Evolutionary conservation across 192 early-diverging fungal species (phyloP), one percentile per base, ranked within the genome.

Genomic region (Martensiomyces pterosporus): DNA sequence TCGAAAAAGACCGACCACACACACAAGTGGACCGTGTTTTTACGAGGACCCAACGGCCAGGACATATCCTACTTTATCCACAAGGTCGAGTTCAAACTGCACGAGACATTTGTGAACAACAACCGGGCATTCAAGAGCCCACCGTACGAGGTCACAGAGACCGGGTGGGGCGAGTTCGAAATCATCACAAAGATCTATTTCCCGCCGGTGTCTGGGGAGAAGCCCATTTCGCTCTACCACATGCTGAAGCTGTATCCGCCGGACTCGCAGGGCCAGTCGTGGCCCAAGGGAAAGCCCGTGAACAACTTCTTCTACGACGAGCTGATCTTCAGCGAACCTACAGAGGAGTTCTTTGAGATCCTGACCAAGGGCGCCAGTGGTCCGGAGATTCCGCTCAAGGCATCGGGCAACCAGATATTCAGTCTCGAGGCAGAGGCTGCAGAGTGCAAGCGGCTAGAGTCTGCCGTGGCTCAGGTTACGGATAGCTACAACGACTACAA

Each of bases 101-200:
- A 99, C 61, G 97, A 99, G 57, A 92, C 87, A 4, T 99, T 95
- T 63, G 58, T 62, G 16, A 66, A 73, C 52, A 73, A 67, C 58
- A 77, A 67, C 44, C 55, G 75, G 4, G 61, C 90, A 15, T 90
- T 92, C 47, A 69, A 85, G 24, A 86, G 84, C 24, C 53, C 60
- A 32, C 94, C 94, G 6, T 97, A 88, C 52, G 91, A 94, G 64
- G 84, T 98, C 21, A 76, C 81, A 23, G 97, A 99, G 64, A 92
- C 97, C 12, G 97, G 97, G 24, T 99, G 97, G 97, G 97, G 97
- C 55, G 93, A 99, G 73, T 99, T 99, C 68, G 93, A 97, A 46
- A 91, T 99, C 42, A 76, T 84, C 19, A 97, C 97, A 49, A 93
- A 92, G 59, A 82, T 99, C 24, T 84, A 85, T 51, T 92, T 97